Evolutionary conservation across 2,329 filamentous ascomycete genomes (phyloP).

Genomic region (Verticillium tricorpus): DNA sequence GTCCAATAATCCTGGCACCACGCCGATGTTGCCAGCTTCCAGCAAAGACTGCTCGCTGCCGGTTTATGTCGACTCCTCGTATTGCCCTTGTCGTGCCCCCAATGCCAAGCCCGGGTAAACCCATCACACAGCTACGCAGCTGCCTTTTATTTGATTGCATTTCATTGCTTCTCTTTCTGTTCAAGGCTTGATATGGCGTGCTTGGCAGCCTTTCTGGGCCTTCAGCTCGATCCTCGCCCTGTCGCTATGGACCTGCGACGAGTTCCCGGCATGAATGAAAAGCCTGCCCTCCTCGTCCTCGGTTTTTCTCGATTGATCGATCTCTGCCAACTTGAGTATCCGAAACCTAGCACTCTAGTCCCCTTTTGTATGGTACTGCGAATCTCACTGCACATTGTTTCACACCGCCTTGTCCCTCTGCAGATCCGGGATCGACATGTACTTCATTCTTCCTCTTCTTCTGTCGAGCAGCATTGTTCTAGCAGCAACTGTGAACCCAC

Average conservation of each 20-base stretch:
- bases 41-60: no score
- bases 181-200: neutral
- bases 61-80: no score
- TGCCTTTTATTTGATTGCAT: neutral
- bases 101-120: neutral
- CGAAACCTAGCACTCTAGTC: no score
- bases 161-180: neutral
- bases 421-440: neutral
- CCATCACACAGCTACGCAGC: no score
- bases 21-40: no score
- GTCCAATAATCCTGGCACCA: no score
- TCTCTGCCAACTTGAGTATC: no score
- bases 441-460: conserved; percentile 3
- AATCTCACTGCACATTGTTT: neutral
- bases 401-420: neutral
- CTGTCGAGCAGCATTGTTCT: conserved; percentile 8
- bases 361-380: neutral
- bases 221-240: neutral
- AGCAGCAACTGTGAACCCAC: conserved; percentile 8
- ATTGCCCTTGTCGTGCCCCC: no score
- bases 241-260: neutral
- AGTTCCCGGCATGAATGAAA: neutral
- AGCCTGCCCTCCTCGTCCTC: neutral
- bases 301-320: neutral
- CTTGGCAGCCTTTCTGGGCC: neutral